These are phyloP conservation scores for Rhipidocladum racemiflorum DNA, from an alignment of 176 grass and related monocot genomes.

Conservation along the genomic window DNA sequence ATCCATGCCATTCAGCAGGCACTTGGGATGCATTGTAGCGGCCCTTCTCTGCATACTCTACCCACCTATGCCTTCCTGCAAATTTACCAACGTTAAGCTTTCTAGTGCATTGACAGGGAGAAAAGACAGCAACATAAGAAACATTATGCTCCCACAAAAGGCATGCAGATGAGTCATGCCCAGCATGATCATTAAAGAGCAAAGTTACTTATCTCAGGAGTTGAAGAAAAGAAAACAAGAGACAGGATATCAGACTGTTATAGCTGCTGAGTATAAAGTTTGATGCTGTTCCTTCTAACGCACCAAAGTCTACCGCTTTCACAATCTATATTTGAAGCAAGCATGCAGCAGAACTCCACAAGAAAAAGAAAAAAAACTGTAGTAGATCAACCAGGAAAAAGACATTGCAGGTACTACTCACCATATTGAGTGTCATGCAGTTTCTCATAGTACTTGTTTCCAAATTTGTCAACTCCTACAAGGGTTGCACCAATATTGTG, in stretches of 20 bases:
- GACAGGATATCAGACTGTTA: not conserved
- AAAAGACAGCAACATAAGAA: not conserved
- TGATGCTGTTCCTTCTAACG: not conserved
- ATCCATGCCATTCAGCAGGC: slow-evolving; percentile 93
- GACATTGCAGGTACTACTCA: slow-evolving; percentile 19
- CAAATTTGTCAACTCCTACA: slow-evolving; percentile 84
- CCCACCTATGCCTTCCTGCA: slow-evolving; percentile 87
- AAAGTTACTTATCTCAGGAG: not conserved
- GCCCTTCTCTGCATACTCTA: slow-evolving; percentile 79
- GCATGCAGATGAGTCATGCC: not conserved
- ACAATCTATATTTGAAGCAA: not conserved
- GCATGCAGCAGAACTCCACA: not conserved
- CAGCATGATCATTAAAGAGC: not conserved
- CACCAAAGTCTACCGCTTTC: not conserved
- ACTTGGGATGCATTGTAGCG: slow-evolving; percentile 96
- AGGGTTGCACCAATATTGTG: slow-evolving; percentile 86
- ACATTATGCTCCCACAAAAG: not conserved
- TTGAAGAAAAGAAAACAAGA: slow-evolving; percentile 17
- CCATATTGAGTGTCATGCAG: slow-evolving; percentile 69
- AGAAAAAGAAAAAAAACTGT: not conserved
- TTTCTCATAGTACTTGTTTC: slow-evolving; percentile 96
- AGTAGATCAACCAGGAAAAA: not conserved
- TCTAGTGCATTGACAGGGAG: not conserved
- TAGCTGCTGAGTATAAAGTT: not conserved
- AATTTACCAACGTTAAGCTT: slow-evolving; percentile 15